Base-by-base conservation (phyloP, 805 yeast species). In the Tetrapisispora phaffii region DNA sequence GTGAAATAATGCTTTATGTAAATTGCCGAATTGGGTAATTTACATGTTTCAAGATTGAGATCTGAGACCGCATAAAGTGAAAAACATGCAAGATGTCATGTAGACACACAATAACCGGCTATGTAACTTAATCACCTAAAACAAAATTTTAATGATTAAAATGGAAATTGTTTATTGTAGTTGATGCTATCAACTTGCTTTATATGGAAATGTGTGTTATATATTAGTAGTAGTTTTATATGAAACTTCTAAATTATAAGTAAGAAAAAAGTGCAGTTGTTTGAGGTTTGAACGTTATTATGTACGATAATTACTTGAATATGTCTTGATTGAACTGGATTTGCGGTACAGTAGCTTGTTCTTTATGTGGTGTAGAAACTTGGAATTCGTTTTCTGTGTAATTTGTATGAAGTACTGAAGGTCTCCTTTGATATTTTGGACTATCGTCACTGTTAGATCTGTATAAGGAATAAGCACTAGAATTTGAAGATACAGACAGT, bases 31-130 rank as follows among this genome's bases (percentile, higher is more conserved):
- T 40, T 16, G 21, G 38, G 43, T 23, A 40, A 40, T 31, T 38
- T 40, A 40, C 43, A 40, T 32, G 43, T 38, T 38, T 38, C 41
- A 38, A 31, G 26, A 24, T 17, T 26, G 22, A 38, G 34, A 17
- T 38, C n/a, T 38, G 41, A 21, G 7, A 38, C 32, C 23, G 41
- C 32, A 35, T 22, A 34, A 34, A 17, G 19, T 17, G 6, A 8
- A 6, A 19, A 16, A 17, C 7, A 6, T 7, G 36, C n/a, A n/a
- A n/a, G n/a, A n/a, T n/a, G n/a, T n/a, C n/a, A n/a, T n/a, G n/a
- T n/a, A n/a, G n/a, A n/a, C n/a, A n/a, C n/a, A n/a, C n/a, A n/a
- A n/a, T n/a, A n/a, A n/a, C n/a, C n/a, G n/a, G n/a, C n/a, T n/a
- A n/a, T n/a, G n/a, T n/a, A n/a, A n/a, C n/a, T n/a, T n/a, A n/a